Percentiles rank a stretch among this genome's conserved stretches.
These are phyloP conservation scores for Fusarium sp. DNA, from an alignment of 2,329 filamentous ascomycete species.

Conservation along the genomic window DNA sequence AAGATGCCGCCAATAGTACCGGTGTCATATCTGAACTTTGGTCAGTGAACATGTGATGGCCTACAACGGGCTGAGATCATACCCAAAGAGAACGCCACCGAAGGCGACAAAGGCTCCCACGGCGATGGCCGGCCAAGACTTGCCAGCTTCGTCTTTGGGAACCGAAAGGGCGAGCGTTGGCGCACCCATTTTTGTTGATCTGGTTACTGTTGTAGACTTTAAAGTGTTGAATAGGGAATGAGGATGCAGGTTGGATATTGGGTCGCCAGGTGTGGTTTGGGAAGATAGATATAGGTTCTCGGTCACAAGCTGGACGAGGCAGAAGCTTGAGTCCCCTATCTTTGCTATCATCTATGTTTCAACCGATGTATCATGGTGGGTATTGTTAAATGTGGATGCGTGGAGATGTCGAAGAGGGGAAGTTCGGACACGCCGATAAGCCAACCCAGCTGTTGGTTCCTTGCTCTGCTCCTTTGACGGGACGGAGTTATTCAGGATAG, in stretches of 20 bases:
- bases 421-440: background rate
- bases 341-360: background rate
- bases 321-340: background rate
- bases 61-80: background rate
- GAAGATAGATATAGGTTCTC: background rate
- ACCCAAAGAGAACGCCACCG: constrained; percentile 23
- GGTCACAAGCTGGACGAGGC: background rate
- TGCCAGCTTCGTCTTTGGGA: constrained; percentile 58
- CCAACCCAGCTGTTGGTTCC: background rate
- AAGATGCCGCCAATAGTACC: constrained; percentile 59
- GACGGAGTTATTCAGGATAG: background rate
- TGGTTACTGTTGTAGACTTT: background rate
- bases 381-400: background rate
- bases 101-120: constrained; percentile 63
- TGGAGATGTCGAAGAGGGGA: background rate
- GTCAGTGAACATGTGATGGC: background rate
- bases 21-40: background rate
- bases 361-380: background rate
- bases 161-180: background rate
- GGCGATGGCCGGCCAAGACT: constrained; percentile 68
- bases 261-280: background rate
- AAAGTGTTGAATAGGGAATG: background rate
- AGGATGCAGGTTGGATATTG: background rate
- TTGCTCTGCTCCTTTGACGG: background rate
- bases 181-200: background rate